Evolutionary conservation across 345 rosid species (phyloP), one percentile per base, ranked within the genome.

Genomic region (Crucihimalaya himalaica): DNA sequence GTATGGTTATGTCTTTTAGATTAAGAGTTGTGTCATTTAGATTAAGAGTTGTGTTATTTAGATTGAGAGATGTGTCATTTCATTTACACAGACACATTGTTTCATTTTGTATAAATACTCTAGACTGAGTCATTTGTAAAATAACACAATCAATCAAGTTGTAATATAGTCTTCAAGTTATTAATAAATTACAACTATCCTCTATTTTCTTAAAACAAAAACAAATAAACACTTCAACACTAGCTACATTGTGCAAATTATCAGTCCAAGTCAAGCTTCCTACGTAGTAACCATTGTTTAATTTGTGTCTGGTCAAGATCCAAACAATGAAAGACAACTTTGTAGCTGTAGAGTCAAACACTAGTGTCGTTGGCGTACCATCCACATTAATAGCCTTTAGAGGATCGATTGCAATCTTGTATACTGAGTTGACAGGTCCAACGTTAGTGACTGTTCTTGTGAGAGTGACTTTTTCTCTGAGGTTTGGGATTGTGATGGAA

Each of bases 361-460:
- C 70, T 19, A 85, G 31, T 0, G 35, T 13, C 11, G 39, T 3
- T 5, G 85, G 86, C n/a, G 23, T 51, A 2, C 75, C 79, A 0
- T 18, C 15, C 19, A 84, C 54, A 2, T 21, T 3, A n/a, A 65
- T 23, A 1, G 84, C 81, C 23, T 28, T 14, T 4, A 86, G 86
- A 37, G 76, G 68, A 35, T 76, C 71, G 25, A 83, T 34, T 6
- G 62, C 1, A 12, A 59, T 34, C n/a, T 63, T 67, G 57, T 85
- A 87, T 2, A 55, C 28, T 5, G 85, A 84, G 21, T 57, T 28
- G 13, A 77, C 8, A 4, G 76, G 70, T 23, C 89, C 88, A 29
- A 80, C 84, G 28, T 87, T 85, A n/a, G 81, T 85, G 5, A 87
- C 72, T 0, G 78, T 82, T 75, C 89, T 76, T 1, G 74, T 75